Evolutionary conservation across 2,329 filamentous ascomycete species (phyloP).

Genomic region (Fusarium sp.): DNA sequence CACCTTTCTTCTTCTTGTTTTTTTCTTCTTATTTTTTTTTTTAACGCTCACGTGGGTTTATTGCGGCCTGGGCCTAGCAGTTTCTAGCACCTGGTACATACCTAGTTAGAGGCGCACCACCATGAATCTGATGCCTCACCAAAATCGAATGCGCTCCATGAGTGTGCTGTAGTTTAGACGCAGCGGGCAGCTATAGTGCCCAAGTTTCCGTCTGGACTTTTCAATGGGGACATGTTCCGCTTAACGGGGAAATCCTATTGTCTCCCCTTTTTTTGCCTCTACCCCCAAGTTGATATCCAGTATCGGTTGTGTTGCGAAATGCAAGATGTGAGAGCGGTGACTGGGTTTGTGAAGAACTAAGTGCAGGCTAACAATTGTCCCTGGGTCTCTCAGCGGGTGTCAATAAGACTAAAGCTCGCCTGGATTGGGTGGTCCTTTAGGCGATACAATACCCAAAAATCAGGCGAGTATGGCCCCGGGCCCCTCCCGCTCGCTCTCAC

Average conservation of each 20-base stretch:
- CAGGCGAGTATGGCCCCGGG: background rate
- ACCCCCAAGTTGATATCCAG: conserved; percentile 9
- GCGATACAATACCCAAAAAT: background rate
- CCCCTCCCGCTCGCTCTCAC: too few species aligned
- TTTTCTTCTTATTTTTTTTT: conserved; percentile 10
- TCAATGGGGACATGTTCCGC: conserved; percentile 27
- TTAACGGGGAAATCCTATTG: conserved; percentile 17
- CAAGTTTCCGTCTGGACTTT: conserved; percentile 25
- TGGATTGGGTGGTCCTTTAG: conserved; percentile 7
- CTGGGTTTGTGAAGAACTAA: conserved; percentile 31
- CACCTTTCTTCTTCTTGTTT: conserved; percentile 19
- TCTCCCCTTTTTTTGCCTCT: conserved; percentile 4
- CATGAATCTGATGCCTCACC: background rate
- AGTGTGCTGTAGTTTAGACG: conserved; percentile 20
- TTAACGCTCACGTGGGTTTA: conserved; percentile 40
- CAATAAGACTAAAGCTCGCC: conserved; percentile 10
- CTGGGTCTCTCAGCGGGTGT: conserved; percentile 24
- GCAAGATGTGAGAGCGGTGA: conserved; percentile 37
- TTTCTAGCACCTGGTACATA: conserved; percentile 14
- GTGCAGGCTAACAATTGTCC: conserved; percentile 27
- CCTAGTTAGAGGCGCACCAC: background rate
- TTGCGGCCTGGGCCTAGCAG: conserved; percentile 13
- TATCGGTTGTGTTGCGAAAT: conserved; percentile 24
- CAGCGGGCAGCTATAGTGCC: conserved; percentile 29
- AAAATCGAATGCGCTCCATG: background rate